Evolutionary conservation across 108 stramenopile species (phyloP), one percentile per base, ranked within the genome.

Genomic region (Cyclotella sp.): DNA sequence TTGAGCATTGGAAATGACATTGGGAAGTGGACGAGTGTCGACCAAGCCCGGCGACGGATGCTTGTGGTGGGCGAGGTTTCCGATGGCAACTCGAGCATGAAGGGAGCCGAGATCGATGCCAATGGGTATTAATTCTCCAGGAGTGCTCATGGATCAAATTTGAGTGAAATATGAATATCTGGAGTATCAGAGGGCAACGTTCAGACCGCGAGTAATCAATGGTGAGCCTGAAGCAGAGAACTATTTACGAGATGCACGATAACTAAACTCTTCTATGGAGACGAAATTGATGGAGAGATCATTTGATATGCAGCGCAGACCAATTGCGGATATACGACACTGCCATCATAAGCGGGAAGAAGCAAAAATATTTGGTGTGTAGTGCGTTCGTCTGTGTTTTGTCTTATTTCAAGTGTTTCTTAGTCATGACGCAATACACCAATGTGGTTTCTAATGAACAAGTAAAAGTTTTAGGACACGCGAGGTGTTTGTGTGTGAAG

Each of bases 91-190:
- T 51, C 83, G 68, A 27, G 83, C 83, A 52, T 84, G 83, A 7
- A 84, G 69, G 30, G 79, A 77, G 44, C 83, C 83, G 29, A 84
- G 75, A 58, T 84, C 83, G 52, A 84, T 84, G n/a, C 83, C 83
- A 13, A 84, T 66, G 43, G 83, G 83, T 72, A 84, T 82, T 66
- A 76, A 72, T 72, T 82, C 81, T 59, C 69, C 73, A 30, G 73
- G 63, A 45, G 70, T 78, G 70, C 58, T 76, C 80, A 81, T 81
- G 40, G 60, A 34, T 34, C 34, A 34, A 34, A 34, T 34, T 30
- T 39, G 34, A 9, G 47, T 9, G 47, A 1, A 28, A 43, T 47
- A 30, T 24, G 47, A 30, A 49, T 47, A 29, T 51, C 47, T 9
- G n/a, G 47, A 49, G 3, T 49, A 49, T 34, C 6, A 6, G 6